These are phyloP conservation scores for Helotiales sp. DNA, from an alignment of 2,329 filamentous ascomycete species.

Conservation along the genomic window DNA sequence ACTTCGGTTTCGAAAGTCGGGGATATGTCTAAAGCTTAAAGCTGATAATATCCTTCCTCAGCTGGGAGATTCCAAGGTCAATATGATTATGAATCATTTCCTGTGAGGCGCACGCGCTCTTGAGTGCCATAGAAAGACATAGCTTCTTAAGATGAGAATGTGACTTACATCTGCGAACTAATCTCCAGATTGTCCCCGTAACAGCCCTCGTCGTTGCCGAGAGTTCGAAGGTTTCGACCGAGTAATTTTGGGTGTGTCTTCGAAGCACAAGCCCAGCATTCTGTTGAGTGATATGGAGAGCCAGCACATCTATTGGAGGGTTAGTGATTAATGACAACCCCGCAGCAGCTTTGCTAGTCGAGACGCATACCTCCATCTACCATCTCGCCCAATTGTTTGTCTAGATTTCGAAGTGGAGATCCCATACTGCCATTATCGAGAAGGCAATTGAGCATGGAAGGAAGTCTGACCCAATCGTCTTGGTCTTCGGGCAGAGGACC, in stretches of 20 bases:
- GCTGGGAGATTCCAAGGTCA: too few species aligned
- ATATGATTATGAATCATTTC: too few species aligned
- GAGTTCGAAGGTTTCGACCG: constrained; percentile 48
- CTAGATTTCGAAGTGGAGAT: constrained; percentile 2
- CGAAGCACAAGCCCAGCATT: constrained; percentile 48
- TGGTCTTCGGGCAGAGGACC: constrained; percentile 4
- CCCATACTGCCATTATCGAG: constrained; percentile 2
- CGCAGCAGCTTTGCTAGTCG: background rate
- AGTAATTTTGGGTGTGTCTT: constrained; percentile 33
- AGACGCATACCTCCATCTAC: constrained; percentile 11
- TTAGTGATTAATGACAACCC: constrained; percentile 1
- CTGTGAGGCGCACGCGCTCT: too few species aligned
- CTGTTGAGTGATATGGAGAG: constrained; percentile 44
- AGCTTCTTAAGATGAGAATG: too few species aligned
- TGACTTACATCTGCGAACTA: constrained; percentile 40
- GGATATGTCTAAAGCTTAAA: too few species aligned
- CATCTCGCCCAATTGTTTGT: constrained; percentile 8
- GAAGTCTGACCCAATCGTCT: constrained; percentile 8
- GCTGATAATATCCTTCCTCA: too few species aligned
- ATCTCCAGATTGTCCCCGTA: constrained; percentile 39
- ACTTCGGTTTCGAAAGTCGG: too few species aligned
- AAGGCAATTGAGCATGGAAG: constrained; percentile 12
- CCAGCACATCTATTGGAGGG: constrained; percentile 32
- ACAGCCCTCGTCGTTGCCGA: constrained; percentile 41
- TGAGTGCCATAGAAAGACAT: too few species aligned